Evolutionary conservation across 176 grass and related monocot genomes (phyloP).

Genomic region (Oryza brachyantha): DNA sequence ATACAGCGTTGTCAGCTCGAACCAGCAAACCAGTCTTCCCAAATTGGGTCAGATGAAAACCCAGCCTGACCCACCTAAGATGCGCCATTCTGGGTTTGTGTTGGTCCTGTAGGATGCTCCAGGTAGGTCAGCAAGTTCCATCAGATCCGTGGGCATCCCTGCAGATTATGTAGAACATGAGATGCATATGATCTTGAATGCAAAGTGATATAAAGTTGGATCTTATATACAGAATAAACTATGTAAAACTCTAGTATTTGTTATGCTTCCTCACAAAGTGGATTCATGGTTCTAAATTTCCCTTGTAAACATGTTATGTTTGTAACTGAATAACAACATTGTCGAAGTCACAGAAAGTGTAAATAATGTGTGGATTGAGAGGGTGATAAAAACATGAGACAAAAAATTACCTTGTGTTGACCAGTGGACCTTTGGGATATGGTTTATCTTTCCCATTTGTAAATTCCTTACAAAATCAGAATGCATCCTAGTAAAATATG

Average conservation of each 20-base stretch:
- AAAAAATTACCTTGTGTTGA: conserved; percentile 18
- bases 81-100: conserved; percentile 17
- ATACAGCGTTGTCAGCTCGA: background rate
- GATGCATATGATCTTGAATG: background rate
- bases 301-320: background rate
- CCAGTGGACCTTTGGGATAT: conserved; percentile 23
- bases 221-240: background rate
- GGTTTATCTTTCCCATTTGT: conserved; percentile 8
- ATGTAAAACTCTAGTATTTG: no score
- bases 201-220: background rate
- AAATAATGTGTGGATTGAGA: background rate
- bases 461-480: conserved; percentile 34
- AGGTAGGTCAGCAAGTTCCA: background rate
- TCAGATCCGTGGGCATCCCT: conserved; percentile 1
- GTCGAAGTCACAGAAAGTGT: background rate
- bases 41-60: conserved; percentile 14
- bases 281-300: background rate
- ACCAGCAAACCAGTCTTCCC: background rate
- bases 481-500: conserved; percentile 34
- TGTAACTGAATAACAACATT: background rate
- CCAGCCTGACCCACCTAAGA: conserved; percentile 27
- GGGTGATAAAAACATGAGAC: background rate
- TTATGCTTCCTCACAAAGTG: background rate
- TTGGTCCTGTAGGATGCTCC: background rate
- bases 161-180: background rate